phyloP scores from a whole-genome alignment of 208 protist genomes.

The Trypanosoma vivax region DNA sequence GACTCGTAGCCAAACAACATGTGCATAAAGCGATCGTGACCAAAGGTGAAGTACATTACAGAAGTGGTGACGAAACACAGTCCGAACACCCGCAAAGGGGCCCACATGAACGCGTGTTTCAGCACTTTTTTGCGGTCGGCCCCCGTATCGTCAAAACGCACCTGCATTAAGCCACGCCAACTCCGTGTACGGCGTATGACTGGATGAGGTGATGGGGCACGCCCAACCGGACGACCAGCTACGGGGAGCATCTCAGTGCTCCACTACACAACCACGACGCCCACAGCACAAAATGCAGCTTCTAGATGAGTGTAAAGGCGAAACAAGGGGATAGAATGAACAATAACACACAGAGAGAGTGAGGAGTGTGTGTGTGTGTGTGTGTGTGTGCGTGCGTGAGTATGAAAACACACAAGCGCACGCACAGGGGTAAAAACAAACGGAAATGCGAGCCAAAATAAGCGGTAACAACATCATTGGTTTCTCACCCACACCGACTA shows the following conservation, averaged over 20 bases:
- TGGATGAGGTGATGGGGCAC: conserved; percentile 24
- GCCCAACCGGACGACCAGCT: conserved; percentile 16
- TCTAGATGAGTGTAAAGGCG: not conserved
- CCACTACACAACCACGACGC: not conserved
- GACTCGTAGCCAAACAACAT: conserved; percentile 83
- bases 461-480: no score
- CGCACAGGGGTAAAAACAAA: no score
- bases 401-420: not conserved
- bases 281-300: not conserved
- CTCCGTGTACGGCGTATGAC: conserved; percentile 81
- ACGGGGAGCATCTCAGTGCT: conserved; percentile 11
- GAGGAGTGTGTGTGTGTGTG: not conserved
- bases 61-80: conserved; percentile 35
- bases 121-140: conserved; percentile 57
- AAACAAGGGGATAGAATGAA: not conserved
- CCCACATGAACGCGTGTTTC: conserved; percentile 62
- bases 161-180: conserved; percentile 88
- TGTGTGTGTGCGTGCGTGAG: conserved; percentile 4
- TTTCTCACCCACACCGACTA: no score
- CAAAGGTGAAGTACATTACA: conserved; percentile 57
- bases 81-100: conserved; percentile 71
- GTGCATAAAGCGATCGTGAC: conserved; percentile 82
- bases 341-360: not conserved
- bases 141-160: conserved; percentile 76
- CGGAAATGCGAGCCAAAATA: no score